phyloP scores from a whole-genome alignment of 805 yeast genomes.

The Sugiyamaella floridensis region DNA sequence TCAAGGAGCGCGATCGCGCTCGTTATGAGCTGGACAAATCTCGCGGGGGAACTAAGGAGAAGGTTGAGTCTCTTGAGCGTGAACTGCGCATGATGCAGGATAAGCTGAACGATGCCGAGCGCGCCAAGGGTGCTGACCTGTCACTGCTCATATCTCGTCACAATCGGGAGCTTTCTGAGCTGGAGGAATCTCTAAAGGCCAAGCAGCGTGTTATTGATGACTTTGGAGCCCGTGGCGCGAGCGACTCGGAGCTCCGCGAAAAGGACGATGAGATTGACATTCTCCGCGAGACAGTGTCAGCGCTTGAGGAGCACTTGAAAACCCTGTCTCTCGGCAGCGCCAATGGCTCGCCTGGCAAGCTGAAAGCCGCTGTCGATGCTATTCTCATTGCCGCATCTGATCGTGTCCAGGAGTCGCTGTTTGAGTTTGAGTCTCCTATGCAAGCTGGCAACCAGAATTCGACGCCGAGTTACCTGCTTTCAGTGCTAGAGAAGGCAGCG shows the following conservation, averaged over 20 bases:
- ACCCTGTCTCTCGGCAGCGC: conserved; percentile 34
- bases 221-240: conserved; percentile 25
- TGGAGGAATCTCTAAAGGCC: conserved; percentile 35
- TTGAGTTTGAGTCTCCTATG: conserved; percentile 69
- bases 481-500: conserved; percentile 64
- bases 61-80: conserved; percentile 57
- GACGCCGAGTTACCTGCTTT: conserved; percentile 59
- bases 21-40: conserved; percentile 70
- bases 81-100: conserved; percentile 56
- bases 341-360: conserved; percentile 44
- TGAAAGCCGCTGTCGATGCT: conserved; percentile 55
- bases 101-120: conserved; percentile 52
- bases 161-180: conserved; percentile 50
- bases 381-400: conserved; percentile 61
- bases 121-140: conserved; percentile 56
- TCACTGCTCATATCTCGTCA: conserved; percentile 55
- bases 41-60: conserved; percentile 57
- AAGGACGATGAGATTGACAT: conserved; percentile 76
- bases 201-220: conserved; percentile 30
- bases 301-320: conserved; percentile 64
- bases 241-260: conserved; percentile 43
- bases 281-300: conserved; percentile 53
- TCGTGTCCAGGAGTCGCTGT: conserved; percentile 62
- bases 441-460: conserved; percentile 76
- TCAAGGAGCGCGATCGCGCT: conserved; percentile 84